Conservation (phyloP, 306 rosid genomes). For the Ammopiptanthus mongolicus region DNA sequence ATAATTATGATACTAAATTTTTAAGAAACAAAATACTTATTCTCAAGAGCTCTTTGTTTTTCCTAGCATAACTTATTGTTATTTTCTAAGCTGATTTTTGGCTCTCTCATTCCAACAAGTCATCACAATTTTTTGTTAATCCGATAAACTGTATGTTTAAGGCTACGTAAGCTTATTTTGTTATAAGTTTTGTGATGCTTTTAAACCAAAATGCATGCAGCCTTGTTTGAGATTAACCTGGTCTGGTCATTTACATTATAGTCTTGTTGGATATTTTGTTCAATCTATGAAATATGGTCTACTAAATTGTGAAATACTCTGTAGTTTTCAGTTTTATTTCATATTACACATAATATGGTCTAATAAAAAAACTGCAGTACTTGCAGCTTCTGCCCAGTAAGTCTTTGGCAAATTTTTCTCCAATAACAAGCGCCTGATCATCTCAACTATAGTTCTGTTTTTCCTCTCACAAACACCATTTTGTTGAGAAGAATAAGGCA, state of each 20-base stretch:
- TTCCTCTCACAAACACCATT: neutral
- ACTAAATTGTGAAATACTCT: neutral
- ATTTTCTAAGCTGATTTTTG: constrained; percentile 12
- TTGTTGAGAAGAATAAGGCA: neutral
- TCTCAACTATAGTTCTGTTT: neutral
- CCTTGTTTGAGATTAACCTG: neutral
- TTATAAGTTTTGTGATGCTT: neutral
- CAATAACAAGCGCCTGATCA: neutral
- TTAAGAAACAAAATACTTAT: neutral
- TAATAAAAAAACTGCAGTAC: neutral
- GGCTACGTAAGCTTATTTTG: neutral
- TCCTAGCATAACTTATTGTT: neutral
- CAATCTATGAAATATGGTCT: constrained; percentile 7
- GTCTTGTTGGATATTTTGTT: neutral
- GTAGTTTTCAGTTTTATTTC: neutral
- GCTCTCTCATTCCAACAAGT: neutral
- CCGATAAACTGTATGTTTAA: neutral
- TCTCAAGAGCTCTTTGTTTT: neutral
- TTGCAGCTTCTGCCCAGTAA: neutral
- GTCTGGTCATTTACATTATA: neutral
- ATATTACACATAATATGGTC: neutral
- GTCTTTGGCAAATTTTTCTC: neutral
- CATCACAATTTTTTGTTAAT: neutral
- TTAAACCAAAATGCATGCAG: neutral
- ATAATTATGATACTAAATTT: neutral